Evolutionary conservation across 306 rosid species (phyloP).

Genomic region (Cucurbita maxima): DNA sequence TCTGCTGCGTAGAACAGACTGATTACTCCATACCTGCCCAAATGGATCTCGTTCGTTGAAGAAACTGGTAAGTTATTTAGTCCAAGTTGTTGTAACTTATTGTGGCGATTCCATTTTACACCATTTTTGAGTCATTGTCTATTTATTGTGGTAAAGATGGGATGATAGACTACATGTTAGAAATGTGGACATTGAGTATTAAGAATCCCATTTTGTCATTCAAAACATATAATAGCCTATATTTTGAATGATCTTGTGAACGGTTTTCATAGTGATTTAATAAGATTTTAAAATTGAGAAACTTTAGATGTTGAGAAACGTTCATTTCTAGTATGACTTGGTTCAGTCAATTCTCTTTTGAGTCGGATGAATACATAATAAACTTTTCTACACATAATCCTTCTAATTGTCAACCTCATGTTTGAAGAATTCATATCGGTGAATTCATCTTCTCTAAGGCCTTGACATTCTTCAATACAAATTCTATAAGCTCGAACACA

Average conservation of each 20-base stretch:
- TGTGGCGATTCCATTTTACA: background rate
- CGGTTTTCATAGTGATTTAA: background rate
- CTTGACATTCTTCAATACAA: no score
- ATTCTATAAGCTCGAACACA: no score
- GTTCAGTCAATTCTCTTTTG: no score
- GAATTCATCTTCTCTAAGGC: no score
- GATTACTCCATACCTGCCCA: background rate
- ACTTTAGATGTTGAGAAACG: background rate
- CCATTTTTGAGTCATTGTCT: background rate
- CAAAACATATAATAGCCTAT: background rate
- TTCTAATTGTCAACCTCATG: no score
- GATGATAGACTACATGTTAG: background rate
- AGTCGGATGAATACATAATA: no score
- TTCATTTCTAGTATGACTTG: background rate
- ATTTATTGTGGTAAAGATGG: background rate
- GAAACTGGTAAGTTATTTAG: background rate
- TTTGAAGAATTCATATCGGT: no score
- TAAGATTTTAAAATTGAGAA: background rate
- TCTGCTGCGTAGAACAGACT: conserved; percentile 14
- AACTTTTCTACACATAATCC: no score
- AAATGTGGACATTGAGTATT: background rate
- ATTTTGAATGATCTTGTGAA: background rate
- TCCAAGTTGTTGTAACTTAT: background rate
- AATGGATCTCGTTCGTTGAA: background rate
- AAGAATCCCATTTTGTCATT: background rate